Evolutionary conservation across 306 rosid species (phyloP).

Genomic region (Lotus japonicus): DNA sequence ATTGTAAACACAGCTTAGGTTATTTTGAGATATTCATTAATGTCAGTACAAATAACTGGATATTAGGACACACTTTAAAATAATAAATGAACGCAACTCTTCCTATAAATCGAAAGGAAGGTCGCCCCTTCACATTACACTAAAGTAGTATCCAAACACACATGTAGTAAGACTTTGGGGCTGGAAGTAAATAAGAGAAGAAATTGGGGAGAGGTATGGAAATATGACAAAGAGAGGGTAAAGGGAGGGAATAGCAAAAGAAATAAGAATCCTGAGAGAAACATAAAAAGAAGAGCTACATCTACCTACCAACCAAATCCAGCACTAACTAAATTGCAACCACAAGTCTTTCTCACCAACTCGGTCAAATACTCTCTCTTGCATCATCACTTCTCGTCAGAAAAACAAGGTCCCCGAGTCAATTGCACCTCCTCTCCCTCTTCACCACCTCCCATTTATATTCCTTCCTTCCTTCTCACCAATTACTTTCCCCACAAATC

Average conservation of each 20-base stretch:
- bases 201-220: not conserved
- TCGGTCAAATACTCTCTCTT: slow-evolving; percentile 54
- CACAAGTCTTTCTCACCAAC: slow-evolving; percentile 69
- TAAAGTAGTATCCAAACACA: too few relatives aligned
- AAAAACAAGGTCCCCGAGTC: slow-evolving; percentile 45
- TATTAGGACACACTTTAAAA: too few relatives aligned
- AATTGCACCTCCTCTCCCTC: slow-evolving; percentile 39
- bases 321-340: slow-evolving; percentile 52
- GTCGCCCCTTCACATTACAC: too few relatives aligned
- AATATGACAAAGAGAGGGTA: not conserved
- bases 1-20: too few relatives aligned
- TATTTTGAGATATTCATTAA: too few relatives aligned
- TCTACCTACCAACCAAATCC: slow-evolving; percentile 64
- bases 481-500: slow-evolving; percentile 8
- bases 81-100: too few relatives aligned
- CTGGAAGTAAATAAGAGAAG: not conserved
- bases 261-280: not conserved
- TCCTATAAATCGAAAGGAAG: too few relatives aligned
- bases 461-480: slow-evolving; percentile 26
- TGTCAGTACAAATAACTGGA: too few relatives aligned
- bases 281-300: slow-evolving; percentile 20
- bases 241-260: not conserved
- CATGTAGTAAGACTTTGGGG: not conserved
- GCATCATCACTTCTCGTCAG: slow-evolving; percentile 14
- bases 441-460: slow-evolving; percentile 48